Evolutionary conservation across 306 rosid species (phyloP).

Genomic region (Citrullus mucosospermus): DNA sequence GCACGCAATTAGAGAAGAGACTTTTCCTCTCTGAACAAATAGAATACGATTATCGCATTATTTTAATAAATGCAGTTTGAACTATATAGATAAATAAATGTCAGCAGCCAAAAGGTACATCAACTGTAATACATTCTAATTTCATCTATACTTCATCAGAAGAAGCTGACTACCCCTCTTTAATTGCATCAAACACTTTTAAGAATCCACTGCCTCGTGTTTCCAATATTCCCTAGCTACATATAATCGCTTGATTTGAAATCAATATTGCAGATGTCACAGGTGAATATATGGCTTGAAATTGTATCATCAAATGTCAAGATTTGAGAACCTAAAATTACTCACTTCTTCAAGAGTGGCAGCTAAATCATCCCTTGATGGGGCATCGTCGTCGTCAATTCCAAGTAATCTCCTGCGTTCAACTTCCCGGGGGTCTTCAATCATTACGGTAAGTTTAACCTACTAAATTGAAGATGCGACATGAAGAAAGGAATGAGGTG

Average conservation of each 20-base stretch:
- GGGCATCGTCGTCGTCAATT: slow-evolving; percentile 67
- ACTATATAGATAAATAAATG: neutral
- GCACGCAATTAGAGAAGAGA: neutral
- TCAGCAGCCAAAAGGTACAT: neutral
- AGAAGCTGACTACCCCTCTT: neutral
- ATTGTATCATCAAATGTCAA: neutral
- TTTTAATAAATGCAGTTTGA: neutral
- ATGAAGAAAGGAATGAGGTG: neutral
- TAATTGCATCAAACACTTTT: neutral
- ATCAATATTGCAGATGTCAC: neutral
- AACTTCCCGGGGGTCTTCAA: slow-evolving; percentile 89
- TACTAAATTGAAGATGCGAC: slow-evolving; percentile 5
- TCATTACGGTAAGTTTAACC: slow-evolving; percentile 81
- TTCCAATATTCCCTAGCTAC: neutral
- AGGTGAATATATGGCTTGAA: neutral
- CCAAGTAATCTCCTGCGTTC: slow-evolving; percentile 89
- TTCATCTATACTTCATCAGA: neutral
- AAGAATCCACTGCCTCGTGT: neutral
- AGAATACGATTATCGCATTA: neutral
- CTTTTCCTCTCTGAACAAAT: neutral
- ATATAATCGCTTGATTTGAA: neutral
- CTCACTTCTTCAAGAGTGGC: slow-evolving; percentile 71
- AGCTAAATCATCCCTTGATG: slow-evolving; percentile 76
- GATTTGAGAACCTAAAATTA: neutral
- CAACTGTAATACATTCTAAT: neutral